Evolutionary conservation across 1,284 basidiomycete genomes (phyloP), one percentile per base, ranked within the genome.

Genomic region (Xerocomus alliaceus): DNA sequence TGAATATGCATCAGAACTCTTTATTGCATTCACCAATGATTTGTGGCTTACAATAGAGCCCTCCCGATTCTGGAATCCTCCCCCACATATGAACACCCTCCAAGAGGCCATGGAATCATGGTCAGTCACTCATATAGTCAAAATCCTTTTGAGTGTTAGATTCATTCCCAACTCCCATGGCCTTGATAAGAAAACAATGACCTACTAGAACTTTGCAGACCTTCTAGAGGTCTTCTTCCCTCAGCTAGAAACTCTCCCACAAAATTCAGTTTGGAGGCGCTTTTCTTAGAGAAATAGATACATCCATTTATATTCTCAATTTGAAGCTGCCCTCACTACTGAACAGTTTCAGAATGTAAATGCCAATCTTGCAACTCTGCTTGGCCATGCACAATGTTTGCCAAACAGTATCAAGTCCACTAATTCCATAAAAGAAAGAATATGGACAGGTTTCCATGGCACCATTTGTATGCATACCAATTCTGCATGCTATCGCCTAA

Each of bases 1-100:
- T 28, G 51, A 56, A 1, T 46, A 58, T n/a, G 22, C 62, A 24
- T 62, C 62, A 0, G 60, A 63, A 12, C 55, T 63, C 29, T 63
- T 62, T 1, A 0, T 63, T 0, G 11, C 34, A 5, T 63, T 63
- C 32, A 63, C 55, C 24, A 62, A 57, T 8, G 55, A 57, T 22
- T 26, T 63, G 42, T 63, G 62, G 60, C 55, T 62, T 0, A 37
- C 55, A 0, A 1, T 63, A 1, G 52, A 62, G 0, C 60, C 62
- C 11, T 20, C 35, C 51, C 37, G 35, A 22, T 15, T 63, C 41
- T 35, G 5, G 24, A 50, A 37, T 5, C 17, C 0, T 46, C 45
- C 12, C 7, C 0, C 0, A 29, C 8, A 10, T 8, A 2, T 4
- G 0, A 57, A 7, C 37, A 49, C 59, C 3, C 54, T 63, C 15